Base-by-base conservation (phyloP, 352 stramenopile species). In the Pseudoperonospora humuli region DNA sequence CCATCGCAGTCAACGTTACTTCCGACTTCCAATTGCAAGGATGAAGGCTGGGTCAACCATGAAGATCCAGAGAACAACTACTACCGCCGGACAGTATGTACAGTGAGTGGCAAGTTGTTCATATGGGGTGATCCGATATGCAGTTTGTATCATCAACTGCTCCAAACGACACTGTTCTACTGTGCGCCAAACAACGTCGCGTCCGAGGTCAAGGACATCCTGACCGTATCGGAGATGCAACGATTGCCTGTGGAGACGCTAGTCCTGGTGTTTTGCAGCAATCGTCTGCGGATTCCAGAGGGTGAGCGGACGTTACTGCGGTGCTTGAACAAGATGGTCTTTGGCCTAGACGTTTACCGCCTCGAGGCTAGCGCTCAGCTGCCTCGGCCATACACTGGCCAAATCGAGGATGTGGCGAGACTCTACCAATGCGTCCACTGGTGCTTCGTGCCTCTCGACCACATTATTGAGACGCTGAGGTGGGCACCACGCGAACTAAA, bases 141-240 rank as follows among this genome's bases (percentile, higher is more conserved):
- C 50, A 82, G 75, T 21, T 26, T 79, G 40, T 82, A 82, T 25
- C 72, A 87, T 46, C 77, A 71, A 38, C 21, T 87, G 15, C 51
- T 80, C 9, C 40, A 66, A 13, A 64, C 56, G 26, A 76, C 70
- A 23, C 43, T 85, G 2, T 87, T 87, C 38, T 80, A 78, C 37
- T 45, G 54, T 15, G 4, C 73, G 4, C 73, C 59, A 9, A 46
- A 7, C 1, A 53, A 45, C 17, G 44, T 59, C 0, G 27, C n/a
- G 7, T 35, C 48, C 7, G 54, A 63, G 6, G 54, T 64, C 11
- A 40, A 37, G 1, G 55, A 61, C 11, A 24, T 50, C 7, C 10
- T 57, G 19, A 55, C 55, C 17, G 39, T 66, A 5, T 39, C 45
- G 2, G 45, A 60, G 46, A 66, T 75, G 61, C 57, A 53, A 15